Base-by-base conservation (phyloP, 2,329 filamentous ascomycete species). In the Pleurostoma richardsiae region DNA sequence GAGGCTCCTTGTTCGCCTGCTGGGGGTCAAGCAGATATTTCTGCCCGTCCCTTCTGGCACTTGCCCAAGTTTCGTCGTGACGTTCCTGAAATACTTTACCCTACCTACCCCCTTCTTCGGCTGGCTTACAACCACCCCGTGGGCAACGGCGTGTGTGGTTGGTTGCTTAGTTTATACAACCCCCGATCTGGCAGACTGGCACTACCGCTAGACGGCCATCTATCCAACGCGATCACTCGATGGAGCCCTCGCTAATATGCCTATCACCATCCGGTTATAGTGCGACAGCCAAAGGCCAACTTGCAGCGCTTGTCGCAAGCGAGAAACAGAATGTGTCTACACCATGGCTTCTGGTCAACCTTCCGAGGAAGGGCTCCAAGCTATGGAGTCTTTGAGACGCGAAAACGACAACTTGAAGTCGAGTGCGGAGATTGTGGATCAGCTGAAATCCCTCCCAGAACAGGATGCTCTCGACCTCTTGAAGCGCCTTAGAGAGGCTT, bases 231-330 rank as follows among this genome's bases (percentile, higher is more conserved):
- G n/a, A 36, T 36, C n/a, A 36, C 33, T 36, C 8, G 33, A 36
- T 36, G n/a, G 8, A 36, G 33, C 33, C 33, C 33, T 36, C 8
- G 33, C 33, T 36, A 36, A 36, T 36, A n/a, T 36, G 8, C n/a
- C 8, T n/a, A n/a, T 27, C 28, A 39, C 30, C 3, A 8, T 26
- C 10, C 4, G 27, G n/a, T 6, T 31, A 6, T 39, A 51, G 49
- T 49, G 49, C 41, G 45, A 51, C 27, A 40, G 42, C 27, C 44
- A 36, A 26, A 40, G 27, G n/a, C 49, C 49, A 10, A 11, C 19
- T 26, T 51, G 49, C n/a, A 36, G 47, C 3, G 30, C 44, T 4
- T 51, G 49, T 31, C 40, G 10, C 4, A 49, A 43, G 8, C 49
- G 49, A 28, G 42, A 45, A 3, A 42, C 47, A 3, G 10, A 27